A percentile compares a stretch with the other conserved stretches of the same genome.
Evolutionary conservation across 805 yeast species (phyloP).

Genomic region (Candida insectalens): DNA sequence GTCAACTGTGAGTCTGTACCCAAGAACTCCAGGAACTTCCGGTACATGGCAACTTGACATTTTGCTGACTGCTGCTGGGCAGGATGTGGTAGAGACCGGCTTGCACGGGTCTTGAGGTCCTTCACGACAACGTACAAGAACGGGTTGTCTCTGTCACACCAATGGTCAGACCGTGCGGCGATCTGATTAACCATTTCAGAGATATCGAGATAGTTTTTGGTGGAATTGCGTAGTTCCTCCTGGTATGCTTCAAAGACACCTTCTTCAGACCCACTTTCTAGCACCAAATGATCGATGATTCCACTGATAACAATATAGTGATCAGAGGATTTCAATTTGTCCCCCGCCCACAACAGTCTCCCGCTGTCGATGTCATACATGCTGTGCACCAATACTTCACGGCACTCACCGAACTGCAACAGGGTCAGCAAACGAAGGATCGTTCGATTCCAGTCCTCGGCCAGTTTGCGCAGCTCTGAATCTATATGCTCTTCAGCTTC

Average conservation of each 20-base stretch:
- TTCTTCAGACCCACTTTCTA: conserved; percentile 11
- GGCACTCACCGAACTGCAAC: conserved; percentile 39
- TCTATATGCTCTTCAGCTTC: not conserved
- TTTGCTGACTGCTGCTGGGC: conserved; percentile 23
- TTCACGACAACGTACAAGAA: conserved; percentile 26
- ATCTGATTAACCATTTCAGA: conserved; percentile 11
- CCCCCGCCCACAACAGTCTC: conserved; percentile 5
- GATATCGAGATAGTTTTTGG: conserved; percentile 11
- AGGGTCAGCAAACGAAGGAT: conserved; percentile 32
- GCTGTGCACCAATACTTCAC: conserved; percentile 54
- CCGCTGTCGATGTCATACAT: conserved; percentile 27
- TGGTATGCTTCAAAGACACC: conserved; percentile 14
- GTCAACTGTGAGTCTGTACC: conserved; percentile 19
- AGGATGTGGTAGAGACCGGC: conserved; percentile 30
- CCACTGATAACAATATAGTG: conserved; percentile 53
- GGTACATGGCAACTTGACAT: conserved; percentile 56
- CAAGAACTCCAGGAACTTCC: conserved; percentile 35
- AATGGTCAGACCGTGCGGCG: conserved; percentile 4
- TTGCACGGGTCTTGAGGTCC: conserved; percentile 56
- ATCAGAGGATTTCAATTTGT: conserved; percentile 7
- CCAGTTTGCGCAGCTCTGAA: not conserved
- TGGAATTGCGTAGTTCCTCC: conserved; percentile 9
- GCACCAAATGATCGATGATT: conserved; percentile 41
- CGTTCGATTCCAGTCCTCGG: conserved; percentile 9
- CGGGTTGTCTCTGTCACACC: conserved; percentile 21